phyloP scores from a whole-genome alignment of 2,329 filamentous ascomycete genomes.

The Colletotrichum brevisporum region DNA sequence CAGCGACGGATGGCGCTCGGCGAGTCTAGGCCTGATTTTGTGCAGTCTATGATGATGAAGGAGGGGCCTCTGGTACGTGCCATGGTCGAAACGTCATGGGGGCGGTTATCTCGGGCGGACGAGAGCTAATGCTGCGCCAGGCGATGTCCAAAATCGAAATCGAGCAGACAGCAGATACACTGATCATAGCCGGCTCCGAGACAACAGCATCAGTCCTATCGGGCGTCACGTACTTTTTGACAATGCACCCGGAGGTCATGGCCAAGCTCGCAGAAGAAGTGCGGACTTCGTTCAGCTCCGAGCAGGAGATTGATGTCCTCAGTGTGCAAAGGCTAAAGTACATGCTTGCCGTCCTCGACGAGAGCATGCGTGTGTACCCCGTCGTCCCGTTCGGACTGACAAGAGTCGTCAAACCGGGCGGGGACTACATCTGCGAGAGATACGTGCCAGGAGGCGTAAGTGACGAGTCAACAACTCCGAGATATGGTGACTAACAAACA shows the following conservation, averaged over 20 bases:
- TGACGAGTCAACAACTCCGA: conserved; percentile 20
- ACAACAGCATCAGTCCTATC: conserved; percentile 61
- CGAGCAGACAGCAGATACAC: conserved; percentile 33
- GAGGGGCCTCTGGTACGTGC: conserved; percentile 33
- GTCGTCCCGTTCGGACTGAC: conserved; percentile 44
- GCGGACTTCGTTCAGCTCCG: conserved; percentile 50
- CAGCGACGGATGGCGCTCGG: conserved; percentile 37
- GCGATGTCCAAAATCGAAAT: conserved; percentile 27
- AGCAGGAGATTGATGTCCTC: conserved; percentile 55
- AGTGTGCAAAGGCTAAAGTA: conserved; percentile 52
- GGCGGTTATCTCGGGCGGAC: background rate
- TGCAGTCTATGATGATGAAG: conserved; percentile 42
- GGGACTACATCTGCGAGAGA: conserved; percentile 48
- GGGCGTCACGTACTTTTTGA: conserved; percentile 57
- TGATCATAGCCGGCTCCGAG: conserved; percentile 58
- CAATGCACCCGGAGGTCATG: conserved; percentile 48
- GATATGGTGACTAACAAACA: background rate
- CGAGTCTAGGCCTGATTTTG: conserved; percentile 41
- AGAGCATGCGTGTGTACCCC: conserved; percentile 56
- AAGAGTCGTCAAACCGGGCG: conserved; percentile 49
- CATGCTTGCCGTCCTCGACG: conserved; percentile 57
- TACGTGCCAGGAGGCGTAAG: conserved; percentile 53
- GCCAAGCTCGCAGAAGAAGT: conserved; percentile 56
- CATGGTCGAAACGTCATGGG: too few relatives aligned
- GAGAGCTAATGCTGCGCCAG: background rate